Evolutionary conservation across 768 basidiomycete genomes (phyloP), one percentile per base, ranked within the genome.

Genomic region (Coprinopsis sp.): DNA sequence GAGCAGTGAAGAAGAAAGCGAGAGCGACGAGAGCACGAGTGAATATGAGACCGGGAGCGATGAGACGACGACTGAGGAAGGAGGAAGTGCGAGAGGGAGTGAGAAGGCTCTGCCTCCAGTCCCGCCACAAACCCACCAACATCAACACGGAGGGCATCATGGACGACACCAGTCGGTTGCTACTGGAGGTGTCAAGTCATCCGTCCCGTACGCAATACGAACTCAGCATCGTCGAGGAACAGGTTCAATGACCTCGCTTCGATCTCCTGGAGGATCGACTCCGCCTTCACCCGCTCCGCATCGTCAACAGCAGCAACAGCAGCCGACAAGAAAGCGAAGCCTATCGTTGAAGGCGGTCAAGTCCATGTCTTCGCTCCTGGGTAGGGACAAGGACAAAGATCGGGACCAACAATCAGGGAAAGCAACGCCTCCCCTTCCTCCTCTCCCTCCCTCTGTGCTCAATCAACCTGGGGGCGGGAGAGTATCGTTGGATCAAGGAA

Each of bases 341-440:
- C 51, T 72, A 42, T 78, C 80, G 3, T 65, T 82, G 14, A 74
- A 65, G 45, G 64, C 62, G 27, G 61, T 69, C 29, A 72, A 71
- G 49, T 81, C 79, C 18, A 66, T 77, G 65, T 71, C 59, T 10
- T 51, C 43, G n/a, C 42, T 49, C 14, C 33, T 30, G 40, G 22
- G 25, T 23, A 23, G 38, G n/a, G 37, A 21, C 7, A 33, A 40
- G 14, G 23, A 42, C 16, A 22, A 23, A 46, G 44, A 8, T n/a
- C n/a, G n/a, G n/a, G n/a, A n/a, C n/a, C n/a, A n/a, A n/a, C 59
- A 60, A 38, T 62, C 55, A 29, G 60, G 58, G 33, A 63, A 67
- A 14, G 64, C 70, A 34, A 45, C 58, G n/a, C 70, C 67, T 33
- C 70, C 72, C 18, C 59, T 57, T 2, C 73, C 73, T 4, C 67